Base-by-base conservation (phyloP, 768 basidiomycete genomes). In the Tubosaeta sp. region DNA sequence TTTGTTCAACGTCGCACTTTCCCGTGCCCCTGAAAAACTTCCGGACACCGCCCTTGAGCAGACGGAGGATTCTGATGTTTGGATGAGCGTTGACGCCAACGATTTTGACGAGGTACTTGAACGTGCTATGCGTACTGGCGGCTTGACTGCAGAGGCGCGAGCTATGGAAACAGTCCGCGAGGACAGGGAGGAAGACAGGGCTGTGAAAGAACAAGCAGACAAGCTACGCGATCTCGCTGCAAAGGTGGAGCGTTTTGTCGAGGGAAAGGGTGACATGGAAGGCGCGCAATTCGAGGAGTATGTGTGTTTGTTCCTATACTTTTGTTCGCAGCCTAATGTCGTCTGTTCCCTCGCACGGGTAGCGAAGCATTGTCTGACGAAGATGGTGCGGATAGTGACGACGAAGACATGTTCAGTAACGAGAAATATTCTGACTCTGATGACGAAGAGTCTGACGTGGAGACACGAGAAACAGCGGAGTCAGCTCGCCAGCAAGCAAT, bases 271-370 rank as follows among this genome's bases (percentile, higher is more conserved):
- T 2, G 87, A 90, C 52, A 53, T 96, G 9, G 87, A 91, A 55
- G 96, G 96, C 4, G 96, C 93, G 0, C 71, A 76, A 55, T 95
- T 99, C 61, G 83, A 85, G 48, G 95, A 97, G 94, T 98, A 70
- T 62, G 74, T 16, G 38, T 40, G 43, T 24, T 48, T 48, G 31
- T 48, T 22, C 44, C 32, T 46, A 39, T 25, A n/a, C 24, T 22
- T 12, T 25, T 19, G 35, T 31, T 35, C 35, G 21, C 32, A 35
- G 18, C 18, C 39, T 60, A 40, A 65, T 24, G 2, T 22, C 18
- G 21, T 1, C 19, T 6, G 11, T 44, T 32, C 24, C 32, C 39
- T 32, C 9, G 11, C 29, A 19, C 35, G 27, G 32, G 19, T 54
- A 90, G 89, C 59, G 90, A 90, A 56, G 66, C 72, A 39, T 70